Evolutionary conservation across 805 yeast species (phyloP), one percentile per base, ranked within the genome.

Genomic region (Yamadazyma ubonensis): DNA sequence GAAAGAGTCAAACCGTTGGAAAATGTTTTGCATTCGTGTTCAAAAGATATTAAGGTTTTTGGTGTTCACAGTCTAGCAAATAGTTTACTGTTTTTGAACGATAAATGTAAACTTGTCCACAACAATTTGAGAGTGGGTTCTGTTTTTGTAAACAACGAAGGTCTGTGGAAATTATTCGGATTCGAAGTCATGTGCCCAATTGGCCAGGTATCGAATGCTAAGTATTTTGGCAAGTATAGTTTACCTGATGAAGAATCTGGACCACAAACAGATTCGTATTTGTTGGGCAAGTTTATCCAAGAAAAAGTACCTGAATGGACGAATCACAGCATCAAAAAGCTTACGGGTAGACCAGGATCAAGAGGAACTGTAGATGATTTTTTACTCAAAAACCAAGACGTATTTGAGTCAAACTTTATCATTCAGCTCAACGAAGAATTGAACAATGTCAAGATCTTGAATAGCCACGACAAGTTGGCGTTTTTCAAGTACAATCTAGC

Each of bases 141-240:
- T 1, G 72, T 90, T 1, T 89, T 66, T 55, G 79, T 86, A 11
- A 83, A 76, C 39, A 36, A 39, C 9, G 74, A 70, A 21, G 96
- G 96, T 10, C 95, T 85, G 53, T 87, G 96, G 91, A 82, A 79
- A 43, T 56, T 90, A 19, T 84, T 85, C 43, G 96, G 96, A 1
- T 79, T 89, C 52, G 97, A 90, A 58, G 58, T 82, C 1, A 61
- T 79, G 25, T 71, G 83, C 2, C 74, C 68, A 39, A 55, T 74
- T 30, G 64, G 50, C 7, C 65, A 74, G 4, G 10, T 29, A 10
- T 25, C 35, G 10, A 29, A 39, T 28, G 36, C 35, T 11, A 29
- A 31, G 9, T 14, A 25, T 55, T 56, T 29, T 69, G 35, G 55
- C n/a, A 51, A 33, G 30, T 60, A 59, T 18, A 29, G 59, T 43